These are phyloP conservation scores for Epichloe bromicola DNA, from an alignment of 2,329 filamentous ascomycete species.

Conservation along the genomic window DNA sequence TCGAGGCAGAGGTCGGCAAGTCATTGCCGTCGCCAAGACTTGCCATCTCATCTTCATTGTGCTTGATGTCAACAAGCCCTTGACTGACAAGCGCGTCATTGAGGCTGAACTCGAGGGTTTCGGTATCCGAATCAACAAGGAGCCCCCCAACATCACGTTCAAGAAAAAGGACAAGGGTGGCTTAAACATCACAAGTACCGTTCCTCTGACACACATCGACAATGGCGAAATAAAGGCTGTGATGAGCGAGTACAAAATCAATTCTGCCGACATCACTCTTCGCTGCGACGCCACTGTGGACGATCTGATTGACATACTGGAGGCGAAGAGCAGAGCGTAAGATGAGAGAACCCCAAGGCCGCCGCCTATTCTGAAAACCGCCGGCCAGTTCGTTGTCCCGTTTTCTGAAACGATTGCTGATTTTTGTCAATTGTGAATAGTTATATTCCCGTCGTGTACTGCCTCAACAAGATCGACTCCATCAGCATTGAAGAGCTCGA, in stretches of 20 bases:
- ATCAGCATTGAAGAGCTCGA: constrained; percentile 98
- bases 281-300: constrained; percentile 96
- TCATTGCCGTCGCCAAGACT: constrained; percentile 97
- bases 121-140: constrained; percentile 94
- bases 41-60: constrained; percentile 99
- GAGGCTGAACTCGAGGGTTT: constrained; percentile 94
- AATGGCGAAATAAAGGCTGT: constrained; percentile 96
- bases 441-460: constrained; percentile 98
- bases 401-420: neutral
- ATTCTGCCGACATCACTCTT: constrained; percentile 93
- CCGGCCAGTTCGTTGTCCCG: no score
- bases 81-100: constrained; percentile 94
- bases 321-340: constrained; percentile 67
- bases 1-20: constrained; percentile 91
- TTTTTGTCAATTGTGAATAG: constrained; percentile 26
- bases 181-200: constrained; percentile 88
- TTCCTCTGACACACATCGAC: constrained; percentile 83
- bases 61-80: constrained; percentile 92
- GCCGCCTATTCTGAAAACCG: neutral
- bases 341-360: neutral
- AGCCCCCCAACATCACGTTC: constrained; percentile 96
- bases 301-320: constrained; percentile 89
- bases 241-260: constrained; percentile 93
- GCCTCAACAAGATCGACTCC: constrained; percentile 96
- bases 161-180: constrained; percentile 99